Conservation (phyloP, 208 protist genomes). For the Trypanosoma platydactyli region DNA sequence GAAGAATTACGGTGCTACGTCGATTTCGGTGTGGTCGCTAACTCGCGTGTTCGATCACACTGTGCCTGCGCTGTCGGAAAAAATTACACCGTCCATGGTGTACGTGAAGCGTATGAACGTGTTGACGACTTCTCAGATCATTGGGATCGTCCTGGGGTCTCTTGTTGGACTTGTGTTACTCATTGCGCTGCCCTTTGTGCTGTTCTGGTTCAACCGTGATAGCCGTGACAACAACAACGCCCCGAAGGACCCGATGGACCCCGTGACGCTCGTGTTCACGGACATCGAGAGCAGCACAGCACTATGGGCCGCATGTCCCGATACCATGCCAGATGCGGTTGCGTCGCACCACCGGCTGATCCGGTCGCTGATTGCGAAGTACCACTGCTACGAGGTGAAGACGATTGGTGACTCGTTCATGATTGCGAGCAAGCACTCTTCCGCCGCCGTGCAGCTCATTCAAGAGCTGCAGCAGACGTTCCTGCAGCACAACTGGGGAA, state of each 20-base stretch:
- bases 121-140: conserved; percentile 25
- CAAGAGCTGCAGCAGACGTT: conserved; percentile 52
- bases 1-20: conserved; percentile 55
- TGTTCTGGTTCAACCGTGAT: conserved; percentile 15
- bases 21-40: conserved; percentile 36
- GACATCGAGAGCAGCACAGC: conserved; percentile 83
- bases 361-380: conserved; percentile 51
- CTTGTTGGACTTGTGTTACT: conserved; percentile 10
- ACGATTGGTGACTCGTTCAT: conserved; percentile 85
- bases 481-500: conserved; percentile 51
- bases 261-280: conserved; percentile 74
- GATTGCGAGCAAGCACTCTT: conserved; percentile 57
- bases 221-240: conserved; percentile 45
- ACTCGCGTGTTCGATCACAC: conserved; percentile 33
- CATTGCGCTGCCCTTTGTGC: neutral
- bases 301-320: conserved; percentile 58
- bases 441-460: conserved; percentile 40
- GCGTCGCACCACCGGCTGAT: conserved; percentile 66
- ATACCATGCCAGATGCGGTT: conserved; percentile 62
- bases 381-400: conserved; percentile 82
- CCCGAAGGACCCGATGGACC: conserved; percentile 36
- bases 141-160: conserved; percentile 36
- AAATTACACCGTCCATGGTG: conserved; percentile 40
- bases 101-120: conserved; percentile 18
- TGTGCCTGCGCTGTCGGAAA: conserved; percentile 3